A percentile compares a stretch with the other conserved stretches of the same genome.
Conservation (phyloP, 495 filamentous ascomycete genomes). For the Podospora tetraspora region DNA sequence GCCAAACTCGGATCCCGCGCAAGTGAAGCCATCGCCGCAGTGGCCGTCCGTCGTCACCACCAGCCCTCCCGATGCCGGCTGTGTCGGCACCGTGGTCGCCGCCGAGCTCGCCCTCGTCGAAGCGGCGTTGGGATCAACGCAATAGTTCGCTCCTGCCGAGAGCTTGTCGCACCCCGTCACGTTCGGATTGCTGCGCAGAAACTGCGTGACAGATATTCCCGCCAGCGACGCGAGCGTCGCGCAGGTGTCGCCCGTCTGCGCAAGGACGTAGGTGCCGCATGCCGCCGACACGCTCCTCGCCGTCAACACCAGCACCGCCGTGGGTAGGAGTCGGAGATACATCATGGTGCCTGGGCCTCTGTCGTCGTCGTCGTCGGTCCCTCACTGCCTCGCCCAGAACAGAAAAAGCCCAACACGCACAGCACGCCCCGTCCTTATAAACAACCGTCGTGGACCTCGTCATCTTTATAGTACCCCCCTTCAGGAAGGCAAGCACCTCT, state of each 20-base stretch:
- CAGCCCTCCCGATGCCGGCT: neutral
- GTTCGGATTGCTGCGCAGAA: slow-evolving; percentile 16
- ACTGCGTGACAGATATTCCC: slow-evolving; percentile 17
- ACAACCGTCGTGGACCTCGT: neutral
- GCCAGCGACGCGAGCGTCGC: slow-evolving; percentile 12
- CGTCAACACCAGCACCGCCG: neutral
- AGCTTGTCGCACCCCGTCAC: slow-evolving; percentile 17
- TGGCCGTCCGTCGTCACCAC: slow-evolving; percentile 6
- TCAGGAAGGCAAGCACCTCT: neutral
- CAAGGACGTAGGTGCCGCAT: slow-evolving; percentile 15
- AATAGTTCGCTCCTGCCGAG: slow-evolving; percentile 11
- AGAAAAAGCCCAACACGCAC: neutral
- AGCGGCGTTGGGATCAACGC: slow-evolving; percentile 11
- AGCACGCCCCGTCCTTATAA: neutral
- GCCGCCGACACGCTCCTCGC: neutral
- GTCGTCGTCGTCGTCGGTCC: neutral
- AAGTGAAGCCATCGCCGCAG: slow-evolving; percentile 9
- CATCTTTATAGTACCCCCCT: slow-evolving; percentile 7
- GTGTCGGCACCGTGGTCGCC: neutral
- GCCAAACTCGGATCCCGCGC: slow-evolving; percentile 8
- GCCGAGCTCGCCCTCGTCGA: neutral
- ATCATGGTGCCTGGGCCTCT: neutral
- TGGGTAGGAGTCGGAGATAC: neutral
- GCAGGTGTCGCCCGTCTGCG: slow-evolving; percentile 16
- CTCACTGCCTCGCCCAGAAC: neutral